phyloP scores from a whole-genome alignment of 768 basidiomycete species.

The Leccinum disarticulatum region DNA sequence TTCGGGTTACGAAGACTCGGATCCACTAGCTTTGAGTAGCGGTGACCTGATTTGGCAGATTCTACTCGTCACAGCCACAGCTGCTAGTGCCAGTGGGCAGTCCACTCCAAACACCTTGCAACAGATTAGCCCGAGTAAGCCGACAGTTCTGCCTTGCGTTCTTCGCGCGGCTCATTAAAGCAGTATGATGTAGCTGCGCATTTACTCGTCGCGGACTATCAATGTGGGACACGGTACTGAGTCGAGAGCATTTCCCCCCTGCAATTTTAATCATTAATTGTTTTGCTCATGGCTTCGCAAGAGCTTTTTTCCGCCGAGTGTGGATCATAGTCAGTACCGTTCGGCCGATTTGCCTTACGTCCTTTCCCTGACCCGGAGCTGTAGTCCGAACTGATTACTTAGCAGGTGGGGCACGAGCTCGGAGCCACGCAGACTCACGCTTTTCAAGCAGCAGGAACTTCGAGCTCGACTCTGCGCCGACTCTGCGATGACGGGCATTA shows the following conservation, averaged over 20 bases:
- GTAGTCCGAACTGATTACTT: not conserved
- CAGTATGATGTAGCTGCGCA: not conserved
- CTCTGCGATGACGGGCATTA: not conserved
- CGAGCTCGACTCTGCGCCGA: not conserved
- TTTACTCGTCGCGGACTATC: not conserved
- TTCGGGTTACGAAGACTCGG: not conserved
- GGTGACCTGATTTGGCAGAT: not conserved
- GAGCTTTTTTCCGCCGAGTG: not conserved
- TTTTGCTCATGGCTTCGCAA: not conserved
- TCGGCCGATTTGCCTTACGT: not conserved
- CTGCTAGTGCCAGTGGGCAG: too few relatives aligned
- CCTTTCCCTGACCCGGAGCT: not conserved
- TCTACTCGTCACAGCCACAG: slow-evolving; percentile 10
- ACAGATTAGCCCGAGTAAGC: not conserved
- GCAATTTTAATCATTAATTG: not conserved
- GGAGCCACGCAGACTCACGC: not conserved
- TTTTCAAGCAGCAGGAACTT: not conserved
- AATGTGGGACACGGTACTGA: not conserved
- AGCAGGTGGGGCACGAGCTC: not conserved
- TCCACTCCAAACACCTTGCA: too few relatives aligned
- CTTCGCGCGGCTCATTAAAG: not conserved
- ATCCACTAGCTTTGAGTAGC: not conserved
- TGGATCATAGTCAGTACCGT: not conserved
- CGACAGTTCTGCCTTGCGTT: not conserved
- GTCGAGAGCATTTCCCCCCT: not conserved